phyloP scores from a whole-genome alignment of 75 land plant genomes.

The Selaginella tamariscina region DNA sequence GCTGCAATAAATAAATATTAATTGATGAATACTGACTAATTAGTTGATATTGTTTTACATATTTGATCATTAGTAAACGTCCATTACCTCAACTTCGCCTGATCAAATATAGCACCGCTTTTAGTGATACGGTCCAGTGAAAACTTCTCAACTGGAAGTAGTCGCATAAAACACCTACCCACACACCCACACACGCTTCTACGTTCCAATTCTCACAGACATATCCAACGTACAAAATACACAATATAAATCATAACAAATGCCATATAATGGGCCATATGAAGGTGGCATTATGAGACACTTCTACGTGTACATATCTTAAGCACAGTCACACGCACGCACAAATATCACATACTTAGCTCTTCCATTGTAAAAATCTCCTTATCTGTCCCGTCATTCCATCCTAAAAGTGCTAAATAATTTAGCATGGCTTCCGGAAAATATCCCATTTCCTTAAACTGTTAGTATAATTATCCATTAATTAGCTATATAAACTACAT shows the following conservation, averaged over 20 bases:
- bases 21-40: no score
- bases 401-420: slow-evolving; percentile 85
- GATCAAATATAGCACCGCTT: slow-evolving; percentile 86
- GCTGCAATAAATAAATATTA: slow-evolving; percentile 27
- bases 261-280: no score
- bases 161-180: background rate
- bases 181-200: no score
- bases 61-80: background rate
- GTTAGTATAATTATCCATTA: slow-evolving; percentile 13
- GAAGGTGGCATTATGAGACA: no score
- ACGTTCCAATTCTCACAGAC: no score
- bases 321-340: no score
- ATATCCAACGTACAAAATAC: no score
- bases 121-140: slow-evolving; percentile 89
- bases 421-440: slow-evolving; percentile 86
- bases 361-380: slow-evolving; percentile 77
- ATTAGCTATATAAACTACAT: background rate
- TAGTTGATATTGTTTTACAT: no score
- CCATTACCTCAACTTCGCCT: slow-evolving; percentile 60
- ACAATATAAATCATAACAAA: no score
- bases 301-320: no score
- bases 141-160: slow-evolving; percentile 66
- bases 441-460: slow-evolving; percentile 95
- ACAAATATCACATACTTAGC: slow-evolving; percentile 52
- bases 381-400: slow-evolving; percentile 98